Conservation (phyloP, 2,329 filamentous ascomycete genomes). For the Pyricularia sp. region DNA sequence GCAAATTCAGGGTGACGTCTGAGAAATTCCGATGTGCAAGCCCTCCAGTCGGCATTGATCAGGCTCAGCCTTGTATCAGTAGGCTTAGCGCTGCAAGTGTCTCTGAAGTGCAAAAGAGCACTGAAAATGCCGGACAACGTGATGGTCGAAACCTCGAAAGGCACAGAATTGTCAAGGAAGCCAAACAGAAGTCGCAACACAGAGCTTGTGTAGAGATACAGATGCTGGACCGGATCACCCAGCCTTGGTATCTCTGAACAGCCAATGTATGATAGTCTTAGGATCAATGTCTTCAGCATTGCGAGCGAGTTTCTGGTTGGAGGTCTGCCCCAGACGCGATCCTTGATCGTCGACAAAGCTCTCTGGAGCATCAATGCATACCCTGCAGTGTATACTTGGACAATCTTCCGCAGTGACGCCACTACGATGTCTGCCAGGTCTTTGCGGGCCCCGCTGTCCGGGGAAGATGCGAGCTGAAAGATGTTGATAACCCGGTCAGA, state of each 20-base stretch:
- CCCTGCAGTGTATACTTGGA: constrained; percentile 23
- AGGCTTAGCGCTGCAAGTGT: constrained; percentile 22
- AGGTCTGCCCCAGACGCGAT: constrained; percentile 15
- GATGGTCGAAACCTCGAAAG: constrained; percentile 26
- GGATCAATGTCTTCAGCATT: constrained; percentile 26
- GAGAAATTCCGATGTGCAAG: background rate
- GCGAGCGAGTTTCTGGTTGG: constrained; percentile 13
- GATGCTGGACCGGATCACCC: constrained; percentile 10
- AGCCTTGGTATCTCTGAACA: constrained; percentile 33
- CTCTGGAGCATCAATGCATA: constrained; percentile 23
- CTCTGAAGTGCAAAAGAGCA: constrained; percentile 20
- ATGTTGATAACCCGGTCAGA: constrained; percentile 4
- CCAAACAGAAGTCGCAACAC: constrained; percentile 10
- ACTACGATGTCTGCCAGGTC: constrained; percentile 27
- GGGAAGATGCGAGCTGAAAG: constrained; percentile 2
- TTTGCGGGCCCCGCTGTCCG: constrained; percentile 1
- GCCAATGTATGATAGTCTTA: constrained; percentile 37
- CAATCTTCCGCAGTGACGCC: constrained; percentile 28
- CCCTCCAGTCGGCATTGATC: background rate
- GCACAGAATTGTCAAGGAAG: constrained; percentile 23
- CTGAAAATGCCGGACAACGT: constrained; percentile 25
- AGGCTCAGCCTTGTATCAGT: background rate
- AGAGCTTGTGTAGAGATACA: constrained; percentile 12
- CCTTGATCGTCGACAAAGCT: constrained; percentile 13
- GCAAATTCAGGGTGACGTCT: background rate